Evolutionary conservation across 495 filamentous ascomycete species (phyloP).

Genomic region (Hypoxylon crocopeplum): DNA sequence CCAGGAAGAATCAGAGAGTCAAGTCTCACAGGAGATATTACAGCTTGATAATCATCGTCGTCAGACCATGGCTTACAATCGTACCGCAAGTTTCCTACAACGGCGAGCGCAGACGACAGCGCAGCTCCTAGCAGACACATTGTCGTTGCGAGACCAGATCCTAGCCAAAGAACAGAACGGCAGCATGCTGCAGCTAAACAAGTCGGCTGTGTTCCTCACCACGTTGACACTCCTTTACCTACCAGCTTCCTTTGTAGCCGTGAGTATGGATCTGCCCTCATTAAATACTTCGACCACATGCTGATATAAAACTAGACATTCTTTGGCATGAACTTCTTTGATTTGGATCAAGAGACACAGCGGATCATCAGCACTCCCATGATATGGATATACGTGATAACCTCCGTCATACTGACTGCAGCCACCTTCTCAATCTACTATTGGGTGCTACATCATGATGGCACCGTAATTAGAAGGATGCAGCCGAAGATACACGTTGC

Average conservation of each 20-base stretch:
- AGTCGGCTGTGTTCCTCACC: slow-evolving; percentile 52
- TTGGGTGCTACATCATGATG: slow-evolving; percentile 34
- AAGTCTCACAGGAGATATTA: neutral
- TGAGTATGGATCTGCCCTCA: slow-evolving; percentile 35
- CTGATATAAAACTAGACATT: slow-evolving; percentile 20
- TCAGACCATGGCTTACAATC: slow-evolving; percentile 34
- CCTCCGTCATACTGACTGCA: slow-evolving; percentile 24
- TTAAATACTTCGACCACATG: neutral
- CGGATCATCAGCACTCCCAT: slow-evolving; percentile 24
- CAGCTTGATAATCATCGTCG: slow-evolving; percentile 27
- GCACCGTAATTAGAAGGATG: slow-evolving; percentile 21
- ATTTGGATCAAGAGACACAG: slow-evolving; percentile 21
- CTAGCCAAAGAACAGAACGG: slow-evolving; percentile 47
- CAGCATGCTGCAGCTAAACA: slow-evolving; percentile 50
- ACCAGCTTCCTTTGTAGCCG: slow-evolving; percentile 52
- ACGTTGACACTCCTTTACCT: slow-evolving; percentile 53
- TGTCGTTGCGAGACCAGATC: slow-evolving; percentile 48
- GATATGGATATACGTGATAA: slow-evolving; percentile 38
- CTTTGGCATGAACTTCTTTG: slow-evolving; percentile 42
- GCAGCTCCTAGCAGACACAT: slow-evolving; percentile 45
- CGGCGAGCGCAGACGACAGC: slow-evolving; percentile 42
- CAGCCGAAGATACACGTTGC: slow-evolving; percentile 29
- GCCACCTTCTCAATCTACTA: slow-evolving; percentile 36
- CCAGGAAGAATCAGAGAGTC: slow-evolving; percentile 1
- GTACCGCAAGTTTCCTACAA: slow-evolving; percentile 43